phyloP scores from a whole-genome alignment of 805 yeast genomes.

The Candida nemodendra region DNA sequence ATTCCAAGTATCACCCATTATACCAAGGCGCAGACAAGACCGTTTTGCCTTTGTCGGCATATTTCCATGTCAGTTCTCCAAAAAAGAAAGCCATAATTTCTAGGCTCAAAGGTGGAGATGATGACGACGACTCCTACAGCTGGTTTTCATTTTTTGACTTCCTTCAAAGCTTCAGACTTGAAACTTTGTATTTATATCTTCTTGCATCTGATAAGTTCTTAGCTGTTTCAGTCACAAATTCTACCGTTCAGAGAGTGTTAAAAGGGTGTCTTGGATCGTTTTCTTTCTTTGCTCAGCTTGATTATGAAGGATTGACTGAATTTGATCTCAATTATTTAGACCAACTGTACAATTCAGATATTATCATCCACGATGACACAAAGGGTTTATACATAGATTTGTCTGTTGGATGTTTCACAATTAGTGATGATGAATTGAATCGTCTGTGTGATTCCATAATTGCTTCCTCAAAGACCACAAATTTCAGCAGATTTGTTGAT shows the following conservation, averaged over 20 bases:
- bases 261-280: conserved; percentile 18
- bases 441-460: conserved; percentile 7
- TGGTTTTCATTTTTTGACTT: conserved; percentile 32
- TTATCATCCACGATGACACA: conserved; percentile 13
- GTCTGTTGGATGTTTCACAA: conserved; percentile 8
- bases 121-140: conserved; percentile 10
- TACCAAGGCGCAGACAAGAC: conserved; percentile 27
- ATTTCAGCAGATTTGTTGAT: conserved; percentile 20
- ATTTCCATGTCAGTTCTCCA: conserved; percentile 20
- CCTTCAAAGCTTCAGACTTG: conserved; percentile 31
- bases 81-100: conserved; percentile 11
- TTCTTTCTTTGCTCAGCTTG: conserved; percentile 24
- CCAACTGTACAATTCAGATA: conserved; percentile 20
- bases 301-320: conserved; percentile 17
- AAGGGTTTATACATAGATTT: conserved; percentile 9
- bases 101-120: conserved; percentile 1
- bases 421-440: conserved; percentile 12
- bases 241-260: conserved; percentile 21
- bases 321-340: conserved; percentile 17
- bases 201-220: conserved; percentile 29
- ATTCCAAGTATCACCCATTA: conserved; percentile 29
- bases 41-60: conserved; percentile 18
- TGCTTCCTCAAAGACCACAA: conserved; percentile 5
- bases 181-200: conserved; percentile 36
- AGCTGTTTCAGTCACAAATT: conserved; percentile 11